These are phyloP conservation scores for Eutrema yunnanense DNA, from an alignment of 345 rosid genomes.

Conservation along the genomic window DNA sequence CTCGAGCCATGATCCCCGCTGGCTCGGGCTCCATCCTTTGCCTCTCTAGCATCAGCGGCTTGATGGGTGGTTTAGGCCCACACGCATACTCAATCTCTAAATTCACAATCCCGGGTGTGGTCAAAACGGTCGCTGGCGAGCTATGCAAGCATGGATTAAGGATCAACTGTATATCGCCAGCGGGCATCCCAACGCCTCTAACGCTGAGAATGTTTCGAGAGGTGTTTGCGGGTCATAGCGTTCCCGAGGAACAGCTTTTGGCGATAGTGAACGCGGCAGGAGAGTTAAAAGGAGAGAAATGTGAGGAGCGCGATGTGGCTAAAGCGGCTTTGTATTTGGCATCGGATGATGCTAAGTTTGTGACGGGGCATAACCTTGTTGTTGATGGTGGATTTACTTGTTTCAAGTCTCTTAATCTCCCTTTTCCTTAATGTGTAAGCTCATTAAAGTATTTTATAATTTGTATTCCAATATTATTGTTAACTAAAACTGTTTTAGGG, in stretches of 20 bases:
- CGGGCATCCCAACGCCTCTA: constrained; percentile 53
- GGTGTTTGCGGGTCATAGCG: constrained; percentile 34
- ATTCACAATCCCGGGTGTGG: constrained; percentile 53
- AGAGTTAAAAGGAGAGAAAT: constrained; percentile 58
- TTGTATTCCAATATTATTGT: background rate
- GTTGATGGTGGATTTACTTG: constrained; percentile 55
- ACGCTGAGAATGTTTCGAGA: constrained; percentile 26
- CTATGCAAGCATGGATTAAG: constrained; percentile 53
- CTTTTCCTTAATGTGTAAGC: constrained; percentile 29
- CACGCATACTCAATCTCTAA: constrained; percentile 67
- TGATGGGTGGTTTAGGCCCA: constrained; percentile 72
- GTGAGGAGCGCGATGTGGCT: constrained; percentile 72
- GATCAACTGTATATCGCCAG: constrained; percentile 72
- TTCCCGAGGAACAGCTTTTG: constrained; percentile 33
- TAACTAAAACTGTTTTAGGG: background rate
- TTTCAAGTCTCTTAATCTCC: constrained; percentile 51
- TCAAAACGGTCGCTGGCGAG: constrained; percentile 61
- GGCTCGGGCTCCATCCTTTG: constrained; percentile 68
- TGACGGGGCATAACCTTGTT: constrained; percentile 38
- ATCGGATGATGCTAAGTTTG: constrained; percentile 39
- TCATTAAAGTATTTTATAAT: background rate
- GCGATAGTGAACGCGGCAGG: constrained; percentile 50
- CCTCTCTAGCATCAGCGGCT: constrained; percentile 70
- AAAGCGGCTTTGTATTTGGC: constrained; percentile 34
- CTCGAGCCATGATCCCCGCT: constrained; percentile 63